A percentile compares a stretch with the other conserved stretches of the same genome.
Conservation (phyloP, 1,139 yeast genomes). For the Nadsonia commutata region DNA sequence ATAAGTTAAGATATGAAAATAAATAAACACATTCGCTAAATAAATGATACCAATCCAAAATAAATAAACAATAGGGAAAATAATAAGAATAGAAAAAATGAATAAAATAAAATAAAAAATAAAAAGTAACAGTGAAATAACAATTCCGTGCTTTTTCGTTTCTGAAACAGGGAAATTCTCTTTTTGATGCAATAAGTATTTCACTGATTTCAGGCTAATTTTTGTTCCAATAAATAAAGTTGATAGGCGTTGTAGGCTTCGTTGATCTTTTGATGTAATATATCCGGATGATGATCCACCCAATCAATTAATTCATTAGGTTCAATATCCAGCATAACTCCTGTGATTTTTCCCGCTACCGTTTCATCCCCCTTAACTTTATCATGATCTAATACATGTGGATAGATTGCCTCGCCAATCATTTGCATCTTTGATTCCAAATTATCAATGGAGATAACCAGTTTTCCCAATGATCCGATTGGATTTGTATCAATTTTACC, state of each 20-base stretch:
- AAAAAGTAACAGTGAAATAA: constrained; percentile 1
- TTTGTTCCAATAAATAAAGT: constrained; percentile 26
- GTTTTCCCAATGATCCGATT: too few species aligned
- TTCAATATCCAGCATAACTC: constrained; percentile 87
- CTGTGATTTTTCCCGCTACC: constrained; percentile 89
- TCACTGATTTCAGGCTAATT: constrained; percentile 8
- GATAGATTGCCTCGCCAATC: constrained; percentile 87
- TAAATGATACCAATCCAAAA: too few species aligned
- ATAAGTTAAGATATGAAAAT: too few species aligned
- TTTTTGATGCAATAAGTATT: constrained; percentile 5
- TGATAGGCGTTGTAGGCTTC: constrained; percentile 87
- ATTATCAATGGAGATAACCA: too few species aligned
- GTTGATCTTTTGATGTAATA: constrained; percentile 70
- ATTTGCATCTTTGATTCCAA: constrained; percentile 74
- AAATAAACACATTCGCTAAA: too few species aligned
- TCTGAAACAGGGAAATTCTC: too few species aligned
- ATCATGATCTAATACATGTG: constrained; percentile 70
- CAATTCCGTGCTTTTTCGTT: too few species aligned
- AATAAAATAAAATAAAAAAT: constrained; percentile 3
- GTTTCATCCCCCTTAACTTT: constrained; percentile 62
- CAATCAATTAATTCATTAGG: constrained; percentile 72
- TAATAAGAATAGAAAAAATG: background rate
- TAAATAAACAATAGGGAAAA: too few species aligned
- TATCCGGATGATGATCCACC: constrained; percentile 55
- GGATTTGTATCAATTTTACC: too few species aligned